phyloP scores from a whole-genome alignment of 2,329 filamentous ascomycete genomes.

The Diplodia intermedia region DNA sequence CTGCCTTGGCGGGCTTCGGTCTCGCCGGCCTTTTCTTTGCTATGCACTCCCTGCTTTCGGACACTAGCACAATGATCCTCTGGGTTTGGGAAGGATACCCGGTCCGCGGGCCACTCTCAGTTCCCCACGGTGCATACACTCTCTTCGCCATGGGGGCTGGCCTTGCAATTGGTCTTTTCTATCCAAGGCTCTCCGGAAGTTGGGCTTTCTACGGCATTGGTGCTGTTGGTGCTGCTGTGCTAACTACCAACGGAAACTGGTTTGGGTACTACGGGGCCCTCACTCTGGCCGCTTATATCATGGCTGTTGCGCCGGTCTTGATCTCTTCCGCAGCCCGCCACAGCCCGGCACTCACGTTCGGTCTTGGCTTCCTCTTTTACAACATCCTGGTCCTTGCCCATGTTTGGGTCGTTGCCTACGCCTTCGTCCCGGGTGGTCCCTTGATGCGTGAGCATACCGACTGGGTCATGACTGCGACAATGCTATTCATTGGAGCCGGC shows the following conservation, averaged over 20 bases:
- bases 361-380: conserved; percentile 87
- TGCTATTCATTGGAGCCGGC: conserved; percentile 83
- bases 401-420: conserved; percentile 97
- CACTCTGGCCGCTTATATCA: conserved; percentile 76
- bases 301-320: conserved; percentile 77
- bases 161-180: conserved; percentile 75
- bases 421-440: conserved; percentile 93
- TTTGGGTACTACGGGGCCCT: conserved; percentile 86
- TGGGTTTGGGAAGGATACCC: conserved; percentile 99
- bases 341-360: conserved; percentile 80
- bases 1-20: conserved; percentile 75
- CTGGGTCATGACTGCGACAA: conserved; percentile 89
- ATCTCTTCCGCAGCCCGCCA: conserved; percentile 78
- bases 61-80: conserved; percentile 97
- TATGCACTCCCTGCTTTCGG: conserved; percentile 89
- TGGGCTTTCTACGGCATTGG: conserved; percentile 82
- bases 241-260: conserved; percentile 84
- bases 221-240: conserved; percentile 76
- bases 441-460: conserved; percentile 93
- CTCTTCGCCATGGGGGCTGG: conserved; percentile 86
- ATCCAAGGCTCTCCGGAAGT: conserved; percentile 72
- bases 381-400: conserved; percentile 96
- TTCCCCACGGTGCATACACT: conserved; percentile 88
- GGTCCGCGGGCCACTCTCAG: conserved; percentile 83
- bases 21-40: conserved; percentile 86